Evolutionary conservation across 2,329 filamentous ascomycete species (phyloP).

Genomic region (Paecilomyces variotii): DNA sequence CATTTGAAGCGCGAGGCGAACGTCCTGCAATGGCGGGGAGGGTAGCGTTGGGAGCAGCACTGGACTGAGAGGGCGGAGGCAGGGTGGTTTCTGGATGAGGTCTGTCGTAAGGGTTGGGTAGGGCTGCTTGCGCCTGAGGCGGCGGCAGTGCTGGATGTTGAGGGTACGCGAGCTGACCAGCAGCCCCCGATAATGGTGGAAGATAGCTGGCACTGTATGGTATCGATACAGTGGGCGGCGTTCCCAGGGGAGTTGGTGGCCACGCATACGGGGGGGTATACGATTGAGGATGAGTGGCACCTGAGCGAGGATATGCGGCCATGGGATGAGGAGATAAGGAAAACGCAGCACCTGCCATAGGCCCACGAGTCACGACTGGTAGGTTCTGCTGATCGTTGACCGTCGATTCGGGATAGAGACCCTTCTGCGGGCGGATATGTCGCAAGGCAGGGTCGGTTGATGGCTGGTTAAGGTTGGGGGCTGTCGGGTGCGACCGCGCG

Average conservation of each 20-base stretch:
- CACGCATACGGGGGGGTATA: conserved; percentile 36
- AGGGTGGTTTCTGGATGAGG: conserved; percentile 20
- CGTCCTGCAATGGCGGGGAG: conserved; percentile 17
- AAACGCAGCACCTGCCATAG: conserved; percentile 51
- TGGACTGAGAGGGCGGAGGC: conserved; percentile 14
- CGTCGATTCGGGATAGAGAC: conserved; percentile 95
- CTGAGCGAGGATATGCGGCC: conserved; percentile 45
- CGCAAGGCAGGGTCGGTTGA: conserved; percentile 71
- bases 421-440: conserved; percentile 78
- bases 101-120: conserved; percentile 26
- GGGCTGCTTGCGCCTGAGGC: conserved; percentile 15
- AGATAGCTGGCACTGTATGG: conserved; percentile 30
- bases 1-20: conserved; percentile 19
- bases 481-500: conserved; percentile 66
- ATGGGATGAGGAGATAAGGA: conserved; percentile 45
- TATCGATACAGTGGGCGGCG: conserved; percentile 32
- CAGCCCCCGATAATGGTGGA: conserved; percentile 23
- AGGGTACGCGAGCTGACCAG: conserved; percentile 24
- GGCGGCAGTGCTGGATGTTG: conserved; percentile 19
- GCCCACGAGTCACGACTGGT: conserved; percentile 71
- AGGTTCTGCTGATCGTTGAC: conserved; percentile 76
- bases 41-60: conserved; percentile 8
- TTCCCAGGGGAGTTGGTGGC: conserved; percentile 37
- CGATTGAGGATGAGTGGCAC: conserved; percentile 29
- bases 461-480: conserved; percentile 69